Evolutionary conservation across 2,329 filamentous ascomycete genomes (phyloP).

Genomic region (Aspergillus sclerotialis): DNA sequence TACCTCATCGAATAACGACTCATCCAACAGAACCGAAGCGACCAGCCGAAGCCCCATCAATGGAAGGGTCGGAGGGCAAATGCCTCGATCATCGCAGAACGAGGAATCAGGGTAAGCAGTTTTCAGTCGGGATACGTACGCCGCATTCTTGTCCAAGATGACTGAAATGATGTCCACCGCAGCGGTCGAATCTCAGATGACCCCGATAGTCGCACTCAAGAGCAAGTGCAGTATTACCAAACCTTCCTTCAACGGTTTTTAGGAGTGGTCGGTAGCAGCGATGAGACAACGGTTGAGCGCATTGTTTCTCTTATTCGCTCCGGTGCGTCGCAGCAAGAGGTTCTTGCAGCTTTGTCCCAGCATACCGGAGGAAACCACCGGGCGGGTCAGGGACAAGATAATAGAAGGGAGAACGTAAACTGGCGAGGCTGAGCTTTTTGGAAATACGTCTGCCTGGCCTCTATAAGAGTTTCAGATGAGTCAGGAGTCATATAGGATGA

Average conservation of each 20-base stretch:
- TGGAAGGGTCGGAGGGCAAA: background rate
- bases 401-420: constrained; percentile 1
- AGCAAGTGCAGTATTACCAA: constrained; percentile 16
- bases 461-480: background rate
- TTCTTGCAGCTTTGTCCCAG: constrained; percentile 14
- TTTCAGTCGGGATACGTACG: background rate
- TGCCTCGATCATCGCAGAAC: background rate
- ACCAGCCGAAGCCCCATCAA: background rate
- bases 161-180: constrained; percentile 1
- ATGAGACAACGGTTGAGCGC: constrained; percentile 14
- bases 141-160: background rate
- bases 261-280: constrained; percentile 14
- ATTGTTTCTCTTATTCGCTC: constrained; percentile 21
- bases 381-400: background rate
- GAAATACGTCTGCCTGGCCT: background rate
- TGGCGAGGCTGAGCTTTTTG: background rate
- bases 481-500: background rate
- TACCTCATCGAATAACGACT: background rate
- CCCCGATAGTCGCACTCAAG: constrained; percentile 3
- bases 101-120: background rate
- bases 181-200: background rate
- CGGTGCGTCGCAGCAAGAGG: constrained; percentile 20
- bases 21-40: background rate
- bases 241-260: constrained; percentile 20
- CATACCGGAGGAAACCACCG: constrained; percentile 1